These are phyloP conservation scores for Nakazawaea peltata DNA, from an alignment of 805 yeast species.

Conservation along the genomic window DNA sequence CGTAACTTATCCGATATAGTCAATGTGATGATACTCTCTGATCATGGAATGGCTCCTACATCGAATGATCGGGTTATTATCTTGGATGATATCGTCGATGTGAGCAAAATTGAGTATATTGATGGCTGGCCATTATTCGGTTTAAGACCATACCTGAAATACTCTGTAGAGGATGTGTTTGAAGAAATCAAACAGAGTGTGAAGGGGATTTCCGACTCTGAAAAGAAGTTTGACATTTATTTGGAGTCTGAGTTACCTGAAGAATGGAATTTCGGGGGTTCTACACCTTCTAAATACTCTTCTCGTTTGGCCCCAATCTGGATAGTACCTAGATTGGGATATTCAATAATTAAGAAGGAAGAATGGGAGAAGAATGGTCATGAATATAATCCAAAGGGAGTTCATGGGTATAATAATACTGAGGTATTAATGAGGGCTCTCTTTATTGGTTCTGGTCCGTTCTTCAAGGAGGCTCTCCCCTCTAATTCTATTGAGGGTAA, in stretches of 20 bases:
- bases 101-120: conserved; percentile 44
- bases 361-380: conserved; percentile 40
- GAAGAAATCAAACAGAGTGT: conserved; percentile 30
- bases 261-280: conserved; percentile 51
- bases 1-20: conserved; percentile 60
- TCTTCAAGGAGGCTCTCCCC: conserved; percentile 34
- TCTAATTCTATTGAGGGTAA: too few relatives aligned
- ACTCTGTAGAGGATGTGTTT: conserved; percentile 35
- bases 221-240: conserved; percentile 40
- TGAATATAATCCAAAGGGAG: conserved; percentile 60
- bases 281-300: conserved; percentile 27
- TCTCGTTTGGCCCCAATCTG: conserved; percentile 78
- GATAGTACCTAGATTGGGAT: conserved; percentile 80
- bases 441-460: conserved; percentile 78
- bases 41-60: conserved; percentile 93
- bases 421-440: conserved; percentile 78
- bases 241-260: conserved; percentile 43
- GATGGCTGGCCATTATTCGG: conserved; percentile 90
- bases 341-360: conserved; percentile 55
- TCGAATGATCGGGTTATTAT: conserved; percentile 58
- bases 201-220: conserved; percentile 18
- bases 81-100: conserved; percentile 63
- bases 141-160: conserved; percentile 44
- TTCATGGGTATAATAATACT: conserved; percentile 78
- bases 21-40: conserved; percentile 74